phyloP scores from a whole-genome alignment of 2,329 filamentous ascomycete genomes.

The Gnomoniopsis sp. region DNA sequence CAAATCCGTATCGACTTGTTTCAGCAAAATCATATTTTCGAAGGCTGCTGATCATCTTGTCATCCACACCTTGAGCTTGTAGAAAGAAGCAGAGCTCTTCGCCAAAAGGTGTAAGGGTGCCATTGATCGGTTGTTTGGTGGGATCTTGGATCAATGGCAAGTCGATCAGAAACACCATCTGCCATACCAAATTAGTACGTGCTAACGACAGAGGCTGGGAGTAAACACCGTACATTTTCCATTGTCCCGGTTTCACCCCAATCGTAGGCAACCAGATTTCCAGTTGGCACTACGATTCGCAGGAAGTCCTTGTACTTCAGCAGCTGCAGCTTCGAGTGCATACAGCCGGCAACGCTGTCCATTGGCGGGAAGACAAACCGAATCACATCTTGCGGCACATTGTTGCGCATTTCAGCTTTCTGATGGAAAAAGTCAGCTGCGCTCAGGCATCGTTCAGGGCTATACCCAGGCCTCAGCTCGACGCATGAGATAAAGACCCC shows the following conservation, averaged over 20 bases:
- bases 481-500: not conserved
- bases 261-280: conserved; percentile 81
- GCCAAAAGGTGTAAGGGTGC: conserved; percentile 51
- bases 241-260: conserved; percentile 84
- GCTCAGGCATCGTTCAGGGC: not conserved
- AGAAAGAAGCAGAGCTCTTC: conserved; percentile 71
- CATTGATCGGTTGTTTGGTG: conserved; percentile 29
- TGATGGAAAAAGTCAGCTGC: conserved; percentile 23
- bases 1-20: conserved; percentile 71
- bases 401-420: conserved; percentile 47
- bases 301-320: conserved; percentile 74
- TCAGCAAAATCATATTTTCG: conserved; percentile 76
- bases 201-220: not conserved
- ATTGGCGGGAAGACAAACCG: conserved; percentile 81
- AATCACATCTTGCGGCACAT: conserved; percentile 50
- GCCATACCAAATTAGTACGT: conserved; percentile 18
- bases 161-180: conserved; percentile 89
- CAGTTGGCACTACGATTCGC: conserved; percentile 80
- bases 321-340: conserved; percentile 94
- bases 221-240: conserved; percentile 66
- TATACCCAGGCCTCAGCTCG: not conserved
- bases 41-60: conserved; percentile 64
- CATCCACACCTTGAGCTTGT: conserved; percentile 60
- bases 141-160: conserved; percentile 59
- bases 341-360: conserved; percentile 60